Base-by-base conservation (phyloP, 768 basidiomycete species). In the Termitomyces sp. region DNA sequence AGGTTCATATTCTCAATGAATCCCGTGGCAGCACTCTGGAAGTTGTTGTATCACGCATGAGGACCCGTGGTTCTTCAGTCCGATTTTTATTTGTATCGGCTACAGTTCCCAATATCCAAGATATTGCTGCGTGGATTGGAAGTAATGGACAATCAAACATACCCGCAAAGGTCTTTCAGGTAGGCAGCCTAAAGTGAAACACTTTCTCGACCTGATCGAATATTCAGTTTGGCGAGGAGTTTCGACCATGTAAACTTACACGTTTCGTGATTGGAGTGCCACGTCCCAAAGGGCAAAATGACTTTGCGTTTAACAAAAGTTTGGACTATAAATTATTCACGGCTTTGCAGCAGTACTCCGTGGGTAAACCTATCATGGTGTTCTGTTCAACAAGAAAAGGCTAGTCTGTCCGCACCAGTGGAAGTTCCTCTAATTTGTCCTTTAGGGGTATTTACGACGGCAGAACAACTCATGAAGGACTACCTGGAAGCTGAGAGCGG, bases 1-100 rank as follows among this genome's bases (percentile, higher is more conserved):
- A 98, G 89, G 91, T 98, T 2, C 96, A 99, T 66, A 85, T 96
- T 55, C 78, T 99, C 19, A 90, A 92, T 51, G 97, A 98, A 71
- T 76, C 78, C 23, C 83, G 97, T 34, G 97, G 97, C 19, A 90
- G 94, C 54, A 93, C 90, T 1, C 77, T 99, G 3, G 97, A 99
- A 73, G 96, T 96, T 17, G 83, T 98, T n/a, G 78, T 95, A 44
- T 90, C 91, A 3, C 84, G 97, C 25, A 96, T 98, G 92, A 95
- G 90, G 70, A 72, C 82, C 3, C 80, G 85, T 10, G 88, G 85
- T 9, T 76, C 78, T 3, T 68, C 71, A 2, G 84, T 92, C 25
- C 85, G 97, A 7, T 95, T 98, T 67, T 71, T 97, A 30, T 80
- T 97, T 17, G 83, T 98, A 39, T 96, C 94, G 0, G 96, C 96